phyloP scores from a whole-genome alignment of 768 basidiomycete species.

The Leucosporidium yakuticum region DNA sequence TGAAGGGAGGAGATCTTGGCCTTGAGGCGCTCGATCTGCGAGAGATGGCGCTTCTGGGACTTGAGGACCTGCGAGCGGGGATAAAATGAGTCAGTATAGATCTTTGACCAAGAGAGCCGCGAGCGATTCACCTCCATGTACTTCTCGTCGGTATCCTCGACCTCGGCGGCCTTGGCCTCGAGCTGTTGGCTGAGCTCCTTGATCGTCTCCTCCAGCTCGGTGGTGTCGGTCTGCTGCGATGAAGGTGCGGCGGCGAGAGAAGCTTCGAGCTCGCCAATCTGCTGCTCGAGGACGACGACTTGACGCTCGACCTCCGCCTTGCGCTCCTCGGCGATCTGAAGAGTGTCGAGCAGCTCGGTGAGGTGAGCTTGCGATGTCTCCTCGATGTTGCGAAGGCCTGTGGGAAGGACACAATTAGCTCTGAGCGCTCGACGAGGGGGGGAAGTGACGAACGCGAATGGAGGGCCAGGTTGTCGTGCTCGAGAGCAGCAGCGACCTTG shows the following conservation, averaged over 20 bases:
- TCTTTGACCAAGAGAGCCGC: neutral
- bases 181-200: conserved; percentile 20
- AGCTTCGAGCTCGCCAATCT: neutral
- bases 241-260: no score
- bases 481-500: no score
- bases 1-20: conserved; percentile 23
- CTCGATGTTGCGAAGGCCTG: neutral
- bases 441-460: no score
- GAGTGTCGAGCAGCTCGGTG: conserved; percentile 9
- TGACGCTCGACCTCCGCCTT: conserved; percentile 7
- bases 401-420: no score
- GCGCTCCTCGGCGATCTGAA: conserved; percentile 1
- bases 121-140: conserved; percentile 16
- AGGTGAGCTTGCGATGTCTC: neutral
- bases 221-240: no score
- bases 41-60: conserved; percentile 16
- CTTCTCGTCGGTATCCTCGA: conserved; percentile 33
- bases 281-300: conserved; percentile 1
- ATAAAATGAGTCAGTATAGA: no score
- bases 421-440: no score
- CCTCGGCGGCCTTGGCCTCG: conserved; percentile 15
- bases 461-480: no score
- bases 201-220: neutral
- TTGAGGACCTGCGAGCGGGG: conserved; percentile 21
- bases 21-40: conserved; percentile 29